These are phyloP conservation scores for Alternaria sp. DNA, from an alignment of 2,329 filamentous ascomycete species.

Conservation along the genomic window DNA sequence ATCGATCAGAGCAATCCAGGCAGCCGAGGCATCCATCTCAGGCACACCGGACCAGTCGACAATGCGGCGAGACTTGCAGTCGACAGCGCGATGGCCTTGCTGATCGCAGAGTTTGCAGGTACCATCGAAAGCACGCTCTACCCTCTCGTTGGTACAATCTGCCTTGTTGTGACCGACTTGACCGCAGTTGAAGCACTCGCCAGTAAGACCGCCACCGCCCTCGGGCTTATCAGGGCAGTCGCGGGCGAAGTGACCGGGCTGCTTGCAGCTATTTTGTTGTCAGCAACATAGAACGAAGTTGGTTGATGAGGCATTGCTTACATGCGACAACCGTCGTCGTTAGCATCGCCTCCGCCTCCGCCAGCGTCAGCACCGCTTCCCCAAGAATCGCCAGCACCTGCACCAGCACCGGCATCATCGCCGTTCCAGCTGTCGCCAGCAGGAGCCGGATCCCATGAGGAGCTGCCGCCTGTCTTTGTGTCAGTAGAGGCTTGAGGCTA, in stretches of 20 bases:
- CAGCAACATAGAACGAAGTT: conserved; percentile 28
- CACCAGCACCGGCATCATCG: conserved; percentile 10
- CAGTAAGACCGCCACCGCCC: conserved; percentile 47
- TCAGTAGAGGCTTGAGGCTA: conserved; percentile 17
- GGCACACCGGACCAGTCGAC: conserved; percentile 53
- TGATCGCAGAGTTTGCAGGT: conserved; percentile 66
- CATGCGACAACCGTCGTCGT: conserved; percentile 53
- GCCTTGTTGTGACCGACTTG: conserved; percentile 68
- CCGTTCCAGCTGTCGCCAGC: conserved; percentile 3
- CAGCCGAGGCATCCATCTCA: conserved; percentile 59
- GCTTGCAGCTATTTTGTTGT: conserved; percentile 52
- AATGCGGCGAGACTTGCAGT: conserved; percentile 56
- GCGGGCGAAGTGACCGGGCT: conserved; percentile 57
- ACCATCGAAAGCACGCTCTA: conserved; percentile 62
- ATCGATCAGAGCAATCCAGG: conserved; percentile 60
- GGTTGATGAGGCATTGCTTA: conserved; percentile 37
- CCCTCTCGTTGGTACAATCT: conserved; percentile 67
- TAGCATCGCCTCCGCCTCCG: conserved; percentile 33
- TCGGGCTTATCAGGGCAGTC: conserved; percentile 58
- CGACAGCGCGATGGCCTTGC: conserved; percentile 57
- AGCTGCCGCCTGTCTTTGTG: conserved; percentile 19
- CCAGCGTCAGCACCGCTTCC: conserved; percentile 18
- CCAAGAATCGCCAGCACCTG: conserved; percentile 27
- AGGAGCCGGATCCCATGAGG: conserved; percentile 18
- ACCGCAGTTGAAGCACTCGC: conserved; percentile 69